Evolutionary conservation across 768 basidiomycete species (phyloP), one percentile per base, ranked within the genome.

Genomic region (Tulasnella sp.): DNA sequence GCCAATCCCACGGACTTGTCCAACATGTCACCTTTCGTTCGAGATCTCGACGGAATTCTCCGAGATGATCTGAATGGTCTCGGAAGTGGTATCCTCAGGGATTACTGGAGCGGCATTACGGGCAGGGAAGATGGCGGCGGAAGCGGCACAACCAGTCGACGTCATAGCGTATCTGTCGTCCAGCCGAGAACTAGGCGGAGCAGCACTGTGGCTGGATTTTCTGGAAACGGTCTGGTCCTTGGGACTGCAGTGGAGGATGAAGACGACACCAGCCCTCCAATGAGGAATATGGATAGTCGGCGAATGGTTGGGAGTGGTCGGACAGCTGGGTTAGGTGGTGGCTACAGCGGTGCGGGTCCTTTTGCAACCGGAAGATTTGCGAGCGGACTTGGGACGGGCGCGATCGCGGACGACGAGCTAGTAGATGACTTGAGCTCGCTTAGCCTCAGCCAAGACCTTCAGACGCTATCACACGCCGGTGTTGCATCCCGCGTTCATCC

Each of bases 21-120:
- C 40, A 95, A 95, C 84, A 93, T 94, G 89, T 91, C 90, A 81
- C 94, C 94, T 0, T 95, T 96, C 84, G 90, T 93, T n/a, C 87
- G 94, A 34, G 93, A 96, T 84, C 92, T 95, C 24, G 91, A 90
- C 8, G 91, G 92, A 85, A 93, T 95, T 79, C 85, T 94, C 46
- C 85, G 92, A 74, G 93, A 94, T 82, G 62, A 68, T 36, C 5
- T 68, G 27, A 68, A 68, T 27, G 62, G 62, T 19, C 62, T 68
- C 27, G 62, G 62, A 68, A 90, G 90, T 5, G 89, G 91, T 0
- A 91, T 91, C 0, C 89, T 94, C 82, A 87, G 92, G 44, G 92
- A 94, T 81, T 87, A 94, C 5, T 94, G 93, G 93, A 79, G 77
- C 7, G 39, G 76, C n/a, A 39, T 42, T 71, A 36, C n/a, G 8